phyloP scores from a whole-genome alignment of 139 green algal genomes.

The Chlorella sp. region DNA sequence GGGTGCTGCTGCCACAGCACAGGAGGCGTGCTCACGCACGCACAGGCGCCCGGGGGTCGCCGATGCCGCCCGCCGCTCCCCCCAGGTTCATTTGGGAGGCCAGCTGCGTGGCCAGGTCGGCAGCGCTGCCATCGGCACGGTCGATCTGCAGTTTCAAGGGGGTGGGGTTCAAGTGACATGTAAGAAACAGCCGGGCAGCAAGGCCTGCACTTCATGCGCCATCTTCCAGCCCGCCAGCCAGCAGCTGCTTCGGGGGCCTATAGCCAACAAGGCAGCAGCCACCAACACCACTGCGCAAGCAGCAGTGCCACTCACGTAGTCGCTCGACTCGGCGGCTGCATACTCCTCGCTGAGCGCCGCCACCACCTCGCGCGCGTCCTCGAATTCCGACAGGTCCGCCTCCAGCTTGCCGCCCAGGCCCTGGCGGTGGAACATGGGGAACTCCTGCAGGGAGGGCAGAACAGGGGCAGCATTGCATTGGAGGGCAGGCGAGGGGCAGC shows the following conservation, averaged over 20 bases:
- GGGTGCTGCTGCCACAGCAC: too few relatives aligned
- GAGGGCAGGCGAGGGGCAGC: neutral
- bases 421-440: slow-evolving; percentile 53
- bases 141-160: slow-evolving; percentile 4
- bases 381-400: slow-evolving; percentile 86
- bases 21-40: slow-evolving; percentile 24
- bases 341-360: slow-evolving; percentile 85
- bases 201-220: too few relatives aligned
- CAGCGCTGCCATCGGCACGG: slow-evolving; percentile 23
- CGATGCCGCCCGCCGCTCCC: neutral
- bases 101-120: slow-evolving; percentile 34
- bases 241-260: too few relatives aligned
- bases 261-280: too few relatives aligned
- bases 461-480: too few relatives aligned
- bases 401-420: slow-evolving; percentile 33
- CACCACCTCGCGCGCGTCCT: slow-evolving; percentile 92
- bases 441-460: slow-evolving; percentile 43
- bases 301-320: slow-evolving; percentile 77
- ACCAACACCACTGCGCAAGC: neutral
- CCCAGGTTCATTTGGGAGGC: slow-evolving; percentile 8
- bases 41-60: slow-evolving; percentile 21
- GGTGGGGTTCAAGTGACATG: neutral
- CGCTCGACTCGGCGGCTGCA: slow-evolving; percentile 83
- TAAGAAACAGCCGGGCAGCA: too few relatives aligned
- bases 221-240: too few relatives aligned